Conservation (phyloP, 192 early-diverging fungal genomes). For the Irineochytrium annulatum region DNA sequence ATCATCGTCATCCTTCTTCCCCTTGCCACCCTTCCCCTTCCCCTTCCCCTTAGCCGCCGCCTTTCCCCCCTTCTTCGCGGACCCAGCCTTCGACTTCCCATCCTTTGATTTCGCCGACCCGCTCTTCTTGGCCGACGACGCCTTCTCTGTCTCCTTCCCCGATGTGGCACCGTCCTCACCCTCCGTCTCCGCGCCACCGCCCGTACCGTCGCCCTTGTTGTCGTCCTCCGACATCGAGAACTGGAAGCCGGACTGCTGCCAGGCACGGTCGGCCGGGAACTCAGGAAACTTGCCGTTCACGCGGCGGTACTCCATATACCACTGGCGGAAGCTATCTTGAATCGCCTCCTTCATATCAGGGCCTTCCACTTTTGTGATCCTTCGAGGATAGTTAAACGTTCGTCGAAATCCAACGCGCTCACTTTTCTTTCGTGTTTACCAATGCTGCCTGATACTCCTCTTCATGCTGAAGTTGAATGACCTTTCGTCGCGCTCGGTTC, state of each 20-base stretch:
- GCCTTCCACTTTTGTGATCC: constrained; percentile 56
- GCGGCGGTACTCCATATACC: constrained; percentile 64
- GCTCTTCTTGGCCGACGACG: constrained; percentile 3
- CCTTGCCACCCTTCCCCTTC: constrained; percentile 29
- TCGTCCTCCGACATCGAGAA: constrained; percentile 33
- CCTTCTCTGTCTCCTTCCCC: not conserved
- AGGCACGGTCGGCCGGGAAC: constrained; percentile 49
- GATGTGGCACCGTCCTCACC: constrained; percentile 13
- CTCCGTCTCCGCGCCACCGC: constrained; percentile 1
- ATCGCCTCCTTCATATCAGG: constrained; percentile 61
- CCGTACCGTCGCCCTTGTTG: constrained; percentile 9
- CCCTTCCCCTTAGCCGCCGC: constrained; percentile 29
- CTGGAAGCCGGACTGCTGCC: constrained; percentile 50
- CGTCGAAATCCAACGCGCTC: constrained; percentile 1
- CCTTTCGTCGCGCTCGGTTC: constrained; percentile 48
- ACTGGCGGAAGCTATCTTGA: constrained; percentile 58
- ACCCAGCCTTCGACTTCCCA: constrained; percentile 25
- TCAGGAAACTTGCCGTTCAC: constrained; percentile 57
- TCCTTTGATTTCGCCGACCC: constrained; percentile 22
- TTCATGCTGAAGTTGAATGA: constrained; percentile 54
- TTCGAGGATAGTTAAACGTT: not conserved
- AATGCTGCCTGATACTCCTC: constrained; percentile 60
- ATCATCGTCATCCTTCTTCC: constrained; percentile 27
- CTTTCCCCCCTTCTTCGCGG: constrained; percentile 25
- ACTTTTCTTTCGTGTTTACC: constrained; percentile 60